A percentile compares a stretch with the other conserved stretches of the same genome.
Evolutionary conservation across 352 stramenopile species (phyloP).

Genomic region (Peronosclerospora sorghi): DNA sequence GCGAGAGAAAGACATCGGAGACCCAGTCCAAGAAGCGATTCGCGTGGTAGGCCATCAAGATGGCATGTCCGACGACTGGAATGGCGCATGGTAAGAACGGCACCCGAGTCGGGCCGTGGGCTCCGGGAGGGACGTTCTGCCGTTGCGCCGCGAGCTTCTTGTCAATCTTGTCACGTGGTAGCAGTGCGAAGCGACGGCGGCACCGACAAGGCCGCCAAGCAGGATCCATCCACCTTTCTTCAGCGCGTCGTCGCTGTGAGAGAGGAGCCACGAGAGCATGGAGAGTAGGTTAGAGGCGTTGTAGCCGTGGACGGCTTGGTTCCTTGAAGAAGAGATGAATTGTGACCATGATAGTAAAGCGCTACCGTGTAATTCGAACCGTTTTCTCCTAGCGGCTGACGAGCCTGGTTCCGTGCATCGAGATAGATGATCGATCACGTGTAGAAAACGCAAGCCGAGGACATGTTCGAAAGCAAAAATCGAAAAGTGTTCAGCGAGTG

Average conservation of each 20-base stretch:
- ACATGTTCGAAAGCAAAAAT: background rate
- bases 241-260: slow-evolving; percentile 15
- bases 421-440: too few species aligned
- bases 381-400: too few species aligned
- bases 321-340: slow-evolving; percentile 9
- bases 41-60: slow-evolving; percentile 18
- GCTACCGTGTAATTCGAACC: too few species aligned
- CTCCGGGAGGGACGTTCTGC: slow-evolving; percentile 12
- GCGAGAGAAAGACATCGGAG: slow-evolving; percentile 11
- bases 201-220: slow-evolving; percentile 9
- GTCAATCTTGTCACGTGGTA: slow-evolving; percentile 13
- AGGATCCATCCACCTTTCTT: slow-evolving; percentile 16
- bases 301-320: slow-evolving; percentile 5
- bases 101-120: slow-evolving; percentile 5
- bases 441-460: background rate
- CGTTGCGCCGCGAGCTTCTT: slow-evolving; percentile 13
- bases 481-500: background rate
- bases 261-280: slow-evolving; percentile 19
- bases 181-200: slow-evolving; percentile 9
- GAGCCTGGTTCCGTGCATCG: background rate
- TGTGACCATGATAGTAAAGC: slow-evolving; percentile 11
- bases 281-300: background rate
- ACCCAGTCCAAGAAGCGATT: slow-evolving; percentile 24
- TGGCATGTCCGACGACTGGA: slow-evolving; percentile 19
- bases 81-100: slow-evolving; percentile 22